These are phyloP conservation scores for Leccinum variicolor DNA, from an alignment of 768 basidiomycete species.

Conservation along the genomic window DNA sequence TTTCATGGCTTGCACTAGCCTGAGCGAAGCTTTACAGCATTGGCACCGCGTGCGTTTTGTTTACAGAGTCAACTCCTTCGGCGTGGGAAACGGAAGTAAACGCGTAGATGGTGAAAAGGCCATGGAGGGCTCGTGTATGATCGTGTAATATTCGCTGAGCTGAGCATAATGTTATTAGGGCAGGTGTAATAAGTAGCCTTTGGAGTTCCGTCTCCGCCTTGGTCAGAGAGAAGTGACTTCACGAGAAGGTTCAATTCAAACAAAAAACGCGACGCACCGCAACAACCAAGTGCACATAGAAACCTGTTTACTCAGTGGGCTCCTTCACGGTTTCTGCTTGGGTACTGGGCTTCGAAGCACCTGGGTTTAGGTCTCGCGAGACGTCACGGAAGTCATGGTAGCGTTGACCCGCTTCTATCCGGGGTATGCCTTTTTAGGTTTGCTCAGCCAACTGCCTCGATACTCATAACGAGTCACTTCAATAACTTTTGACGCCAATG, in stretches of 20 bases:
- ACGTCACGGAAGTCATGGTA: not conserved
- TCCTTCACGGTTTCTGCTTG: not conserved
- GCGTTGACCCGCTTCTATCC: not conserved
- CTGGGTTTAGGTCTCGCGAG: not conserved
- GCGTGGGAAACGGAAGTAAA: not conserved
- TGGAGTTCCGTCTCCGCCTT: not conserved
- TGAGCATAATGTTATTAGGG: not conserved
- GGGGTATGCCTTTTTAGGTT: constrained; percentile 10
- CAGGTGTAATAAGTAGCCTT: not conserved
- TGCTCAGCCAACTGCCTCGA: not conserved
- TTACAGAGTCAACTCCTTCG: not conserved
- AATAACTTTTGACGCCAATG: not conserved
- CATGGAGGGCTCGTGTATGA: not conserved
- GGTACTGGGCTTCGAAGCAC: not conserved
- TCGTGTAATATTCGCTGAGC: not conserved
- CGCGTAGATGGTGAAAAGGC: not conserved
- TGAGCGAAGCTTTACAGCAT: not conserved
- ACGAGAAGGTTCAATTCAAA: not conserved
- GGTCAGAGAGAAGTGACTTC: not conserved
- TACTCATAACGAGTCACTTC: constrained; percentile 1
- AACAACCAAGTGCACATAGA: not conserved
- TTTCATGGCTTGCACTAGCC: not conserved
- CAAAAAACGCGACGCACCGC: not conserved
- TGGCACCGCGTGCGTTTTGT: not conserved
- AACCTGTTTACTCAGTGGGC: not conserved